Percentiles rank a stretch among this genome's conserved stretches.
Conservation (phyloP, 2,329 filamentous ascomycete genomes). For the Ascosphaera aggregata region DNA sequence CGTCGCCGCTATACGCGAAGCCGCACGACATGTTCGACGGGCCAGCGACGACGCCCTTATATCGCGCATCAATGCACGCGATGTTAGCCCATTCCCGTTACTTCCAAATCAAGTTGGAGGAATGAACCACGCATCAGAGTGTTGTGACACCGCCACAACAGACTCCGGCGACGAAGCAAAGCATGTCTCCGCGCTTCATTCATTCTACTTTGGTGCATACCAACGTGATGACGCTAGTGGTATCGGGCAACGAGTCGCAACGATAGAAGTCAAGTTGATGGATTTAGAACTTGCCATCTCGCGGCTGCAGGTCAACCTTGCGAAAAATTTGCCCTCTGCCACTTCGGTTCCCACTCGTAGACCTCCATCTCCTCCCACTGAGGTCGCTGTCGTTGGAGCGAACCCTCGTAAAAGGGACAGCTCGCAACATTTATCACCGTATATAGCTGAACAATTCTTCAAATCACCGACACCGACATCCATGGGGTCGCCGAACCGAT, state of each 20-base stretch:
- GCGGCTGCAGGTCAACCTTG: slow-evolving; percentile 18
- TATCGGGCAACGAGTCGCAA: slow-evolving; percentile 24
- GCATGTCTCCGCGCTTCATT: background rate
- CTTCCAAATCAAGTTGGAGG: slow-evolving; percentile 1
- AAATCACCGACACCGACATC: slow-evolving; percentile 2
- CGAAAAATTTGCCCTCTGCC: slow-evolving; percentile 6
- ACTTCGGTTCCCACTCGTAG: slow-evolving; percentile 1
- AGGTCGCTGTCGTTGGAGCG: slow-evolving; percentile 3
- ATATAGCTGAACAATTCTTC: background rate
- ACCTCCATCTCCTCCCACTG: slow-evolving; percentile 5
- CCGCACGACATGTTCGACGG: background rate
- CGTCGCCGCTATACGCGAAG: background rate
- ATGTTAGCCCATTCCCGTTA: background rate
- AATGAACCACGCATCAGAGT: background rate
- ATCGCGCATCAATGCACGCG: background rate
- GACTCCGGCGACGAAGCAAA: background rate
- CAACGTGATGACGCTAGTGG: background rate
- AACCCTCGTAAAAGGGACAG: background rate
- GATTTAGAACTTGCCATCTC: slow-evolving; percentile 27
- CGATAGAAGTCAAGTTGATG: slow-evolving; percentile 26
- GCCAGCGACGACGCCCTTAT: background rate
- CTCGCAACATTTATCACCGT: slow-evolving; percentile 1
- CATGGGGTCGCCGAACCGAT: background rate
- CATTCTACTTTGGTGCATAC: slow-evolving; percentile 13
- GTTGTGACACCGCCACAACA: background rate